Conservation (phyloP, 345 rosid genomes). For the Ceriops zippeliana region DNA sequence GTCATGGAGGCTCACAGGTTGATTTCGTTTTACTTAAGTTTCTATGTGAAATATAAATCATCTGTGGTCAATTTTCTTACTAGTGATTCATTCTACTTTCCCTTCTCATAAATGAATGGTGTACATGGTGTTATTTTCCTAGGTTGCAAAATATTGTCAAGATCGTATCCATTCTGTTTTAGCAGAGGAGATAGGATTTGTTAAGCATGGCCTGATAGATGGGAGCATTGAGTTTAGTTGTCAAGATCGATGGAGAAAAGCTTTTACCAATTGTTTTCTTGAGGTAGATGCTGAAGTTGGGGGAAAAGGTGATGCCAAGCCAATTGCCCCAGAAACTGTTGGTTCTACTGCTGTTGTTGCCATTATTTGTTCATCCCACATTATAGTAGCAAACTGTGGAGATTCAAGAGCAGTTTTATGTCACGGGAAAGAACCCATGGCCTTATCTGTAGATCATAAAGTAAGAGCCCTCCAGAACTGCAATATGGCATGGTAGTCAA, state of each 20-base stretch:
- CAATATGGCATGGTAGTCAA: background rate
- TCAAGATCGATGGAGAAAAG: slow-evolving; percentile 75
- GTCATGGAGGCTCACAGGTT: slow-evolving; percentile 97
- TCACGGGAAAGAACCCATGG: slow-evolving; percentile 87
- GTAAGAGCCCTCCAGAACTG: slow-evolving; percentile 32
- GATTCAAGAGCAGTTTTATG: slow-evolving; percentile 94
- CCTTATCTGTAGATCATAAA: slow-evolving; percentile 93
- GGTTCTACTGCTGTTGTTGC: slow-evolving; percentile 97
- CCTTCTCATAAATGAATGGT: background rate
- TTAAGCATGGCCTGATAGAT: slow-evolving; percentile 39
- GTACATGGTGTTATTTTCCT: slow-evolving; percentile 15
- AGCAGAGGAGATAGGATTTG: slow-evolving; percentile 58
- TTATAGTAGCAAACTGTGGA: slow-evolving; percentile 88
- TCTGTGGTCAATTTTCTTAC: background rate
- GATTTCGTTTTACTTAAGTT: background rate
- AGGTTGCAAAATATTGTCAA: slow-evolving; percentile 91
- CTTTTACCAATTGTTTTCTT: slow-evolving; percentile 68
- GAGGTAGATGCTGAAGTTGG: slow-evolving; percentile 79
- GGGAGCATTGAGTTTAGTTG: slow-evolving; percentile 51
- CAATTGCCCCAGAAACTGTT: slow-evolving; percentile 90
- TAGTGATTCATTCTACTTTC: background rate
- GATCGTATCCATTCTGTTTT: slow-evolving; percentile 65
- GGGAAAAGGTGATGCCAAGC: slow-evolving; percentile 48
- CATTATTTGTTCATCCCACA: slow-evolving; percentile 73
- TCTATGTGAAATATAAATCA: background rate